Evolutionary conservation across 2,329 filamentous ascomycete species (phyloP), one percentile per base, ranked within the genome.

Genomic region (Pseudogymnoascus verrucosus): DNA sequence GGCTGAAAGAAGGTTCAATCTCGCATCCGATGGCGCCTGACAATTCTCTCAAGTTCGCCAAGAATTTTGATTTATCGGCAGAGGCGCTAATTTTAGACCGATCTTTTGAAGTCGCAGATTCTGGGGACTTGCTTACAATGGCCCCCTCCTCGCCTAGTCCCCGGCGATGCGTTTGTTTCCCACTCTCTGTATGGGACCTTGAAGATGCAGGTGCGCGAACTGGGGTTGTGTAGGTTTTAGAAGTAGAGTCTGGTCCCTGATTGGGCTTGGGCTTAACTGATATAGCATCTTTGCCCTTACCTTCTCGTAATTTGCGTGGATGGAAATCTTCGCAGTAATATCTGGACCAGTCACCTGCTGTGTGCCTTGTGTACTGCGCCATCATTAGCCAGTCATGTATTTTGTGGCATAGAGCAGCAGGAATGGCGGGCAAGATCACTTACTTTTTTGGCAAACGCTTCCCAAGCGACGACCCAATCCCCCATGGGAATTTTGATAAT

Each of bases 311-410:
- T 54, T 59, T 65, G 14, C 23, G 63, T 40, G 68, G 68, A 26
- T 60, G 54, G 16, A 73, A 64, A 44, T 67, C 63, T 34, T 71
- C 66, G 10, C 63, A 61, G 40, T 72, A 74, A 59, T 68, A 67
- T 23, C 70, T 72, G 8, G 64, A 65, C 73, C 73, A 74, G 65
- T 74, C 69, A 65, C 73, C 70, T 16, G 72, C 66, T 21, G 70
- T 70, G 60, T 74, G 73, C 16, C 40, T 64, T 16, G 65, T 64
- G 63, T 73, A 31, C 72, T 74, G 60, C 12, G 14, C 8, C 51
- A 63, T 11, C 51, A 47, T 12, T 40, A 61, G 51, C 42, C 4
- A 36, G 36, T 8, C 67, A 42, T 64, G 60, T 19, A 19, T 62
- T 37, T 16, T 31, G 61, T 19, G 26, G 36, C 37, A 62, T 42